Conservation (phyloP, 176 grass and related monocot genomes). For the Tillandsia fasciculata region DNA sequence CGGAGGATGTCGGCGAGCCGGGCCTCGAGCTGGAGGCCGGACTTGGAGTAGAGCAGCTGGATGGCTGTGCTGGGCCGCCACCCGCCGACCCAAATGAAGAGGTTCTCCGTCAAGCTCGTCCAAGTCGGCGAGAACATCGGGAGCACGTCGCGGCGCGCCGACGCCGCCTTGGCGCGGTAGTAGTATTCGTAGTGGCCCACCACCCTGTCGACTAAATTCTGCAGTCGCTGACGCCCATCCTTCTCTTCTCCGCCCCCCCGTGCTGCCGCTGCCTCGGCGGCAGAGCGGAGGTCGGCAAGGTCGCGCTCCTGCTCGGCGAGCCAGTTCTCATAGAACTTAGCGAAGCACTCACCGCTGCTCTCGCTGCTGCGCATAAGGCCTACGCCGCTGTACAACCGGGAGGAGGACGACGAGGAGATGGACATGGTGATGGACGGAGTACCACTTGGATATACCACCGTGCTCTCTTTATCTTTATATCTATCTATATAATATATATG, state of each 20-base stretch:
- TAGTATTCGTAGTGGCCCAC: constrained; percentile 66
- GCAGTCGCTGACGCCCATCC: not conserved
- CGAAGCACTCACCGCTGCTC: constrained; percentile 10
- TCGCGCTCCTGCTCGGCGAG: constrained; percentile 49
- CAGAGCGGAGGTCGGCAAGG: constrained; percentile 39
- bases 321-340: constrained; percentile 42
- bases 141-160: constrained; percentile 28
- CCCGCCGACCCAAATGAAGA: constrained; percentile 72
- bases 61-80: constrained; percentile 59
- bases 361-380: too few relatives aligned
- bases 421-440: too few relatives aligned
- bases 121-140: constrained; percentile 60
- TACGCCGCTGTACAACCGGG: too few relatives aligned
- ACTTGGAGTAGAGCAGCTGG: constrained; percentile 75
- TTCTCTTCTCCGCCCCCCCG: not conserved
- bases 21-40: constrained; percentile 46
- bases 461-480: too few relatives aligned
- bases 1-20: constrained; percentile 24
- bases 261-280: not conserved
- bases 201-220: constrained; percentile 25
- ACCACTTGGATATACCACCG: too few relatives aligned
- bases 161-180: constrained; percentile 43
- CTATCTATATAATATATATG: too few relatives aligned
- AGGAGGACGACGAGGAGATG: too few relatives aligned
- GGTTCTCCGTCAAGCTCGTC: constrained; percentile 65